Evolutionary conservation across 495 filamentous ascomycete genomes (phyloP).

Genomic region (Clavariopsis aquatica): DNA sequence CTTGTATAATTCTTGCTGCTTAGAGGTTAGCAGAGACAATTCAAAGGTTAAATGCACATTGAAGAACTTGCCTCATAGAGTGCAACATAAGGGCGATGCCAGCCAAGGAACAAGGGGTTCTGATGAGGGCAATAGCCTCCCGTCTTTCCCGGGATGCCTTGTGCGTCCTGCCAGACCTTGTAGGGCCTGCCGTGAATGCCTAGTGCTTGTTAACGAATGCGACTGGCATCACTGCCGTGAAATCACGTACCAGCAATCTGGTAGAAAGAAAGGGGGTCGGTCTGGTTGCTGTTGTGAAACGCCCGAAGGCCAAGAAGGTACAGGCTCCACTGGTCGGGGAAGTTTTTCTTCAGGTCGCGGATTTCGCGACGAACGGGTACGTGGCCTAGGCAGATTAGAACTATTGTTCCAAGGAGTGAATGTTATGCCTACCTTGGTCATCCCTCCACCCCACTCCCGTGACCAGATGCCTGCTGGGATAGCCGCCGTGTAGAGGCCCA

Average conservation of each 20-base stretch:
- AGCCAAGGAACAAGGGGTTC: conserved; percentile 18
- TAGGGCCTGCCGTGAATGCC: conserved; percentile 30
- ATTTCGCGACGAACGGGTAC: conserved; percentile 27
- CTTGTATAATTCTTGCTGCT: conserved; percentile 26
- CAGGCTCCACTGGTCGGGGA: conserved; percentile 56
- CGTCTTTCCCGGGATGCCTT: not conserved
- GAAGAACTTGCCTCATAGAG: conserved; percentile 3
- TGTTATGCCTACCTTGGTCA: not conserved
- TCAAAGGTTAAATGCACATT: too few species aligned
- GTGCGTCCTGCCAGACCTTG: conserved; percentile 17
- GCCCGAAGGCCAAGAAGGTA: conserved; percentile 57
- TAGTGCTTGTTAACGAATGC: too few species aligned
- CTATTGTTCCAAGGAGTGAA: not conserved
- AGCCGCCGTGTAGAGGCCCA: not conserved
- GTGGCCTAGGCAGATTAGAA: too few species aligned
- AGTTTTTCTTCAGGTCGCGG: conserved; percentile 22
- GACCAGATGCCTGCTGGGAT: not conserved
- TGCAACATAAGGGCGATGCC: conserved; percentile 28
- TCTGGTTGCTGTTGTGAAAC: conserved; percentile 57
- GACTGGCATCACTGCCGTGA: too few species aligned
- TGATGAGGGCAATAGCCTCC: conserved; percentile 29
- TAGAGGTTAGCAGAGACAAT: too few species aligned
- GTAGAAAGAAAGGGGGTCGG: conserved; percentile 59
- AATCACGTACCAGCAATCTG: conserved; percentile 61
- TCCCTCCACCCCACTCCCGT: not conserved